Conservation (phyloP, 2,329 filamentous ascomycete species). For the Madurella mycetomatis region DNA sequence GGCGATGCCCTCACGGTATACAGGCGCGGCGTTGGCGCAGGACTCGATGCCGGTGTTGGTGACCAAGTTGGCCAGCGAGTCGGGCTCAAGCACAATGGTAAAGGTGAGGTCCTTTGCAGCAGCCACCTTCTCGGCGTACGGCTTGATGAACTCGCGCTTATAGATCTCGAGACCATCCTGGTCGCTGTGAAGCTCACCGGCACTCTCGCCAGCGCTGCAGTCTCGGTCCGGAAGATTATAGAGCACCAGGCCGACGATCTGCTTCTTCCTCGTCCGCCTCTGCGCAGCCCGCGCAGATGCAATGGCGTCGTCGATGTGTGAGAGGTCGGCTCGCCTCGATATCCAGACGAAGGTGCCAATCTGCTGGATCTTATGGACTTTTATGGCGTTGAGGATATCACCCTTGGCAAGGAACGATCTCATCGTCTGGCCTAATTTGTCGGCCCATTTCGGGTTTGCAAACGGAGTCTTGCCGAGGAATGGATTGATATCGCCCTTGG, state of each 20-base stretch:
- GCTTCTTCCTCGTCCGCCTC: constrained; percentile 32
- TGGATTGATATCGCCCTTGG: constrained; percentile 32
- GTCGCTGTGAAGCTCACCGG: constrained; percentile 37
- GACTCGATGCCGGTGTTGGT: constrained; percentile 36
- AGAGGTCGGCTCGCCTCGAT: constrained; percentile 34
- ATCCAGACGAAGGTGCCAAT: constrained; percentile 43
- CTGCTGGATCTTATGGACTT: constrained; percentile 36
- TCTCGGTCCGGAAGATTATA: constrained; percentile 44
- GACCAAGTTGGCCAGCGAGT: constrained; percentile 40
- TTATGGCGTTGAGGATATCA: constrained; percentile 36
- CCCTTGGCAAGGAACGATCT: constrained; percentile 33
- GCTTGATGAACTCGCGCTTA: constrained; percentile 38
- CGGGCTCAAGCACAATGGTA: constrained; percentile 42
- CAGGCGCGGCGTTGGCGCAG: constrained; percentile 35
- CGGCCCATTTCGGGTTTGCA: constrained; percentile 40
- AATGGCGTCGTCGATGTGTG: constrained; percentile 38
- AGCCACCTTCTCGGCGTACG: constrained; percentile 35
- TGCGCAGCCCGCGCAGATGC: constrained; percentile 35
- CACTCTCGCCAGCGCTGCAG: constrained; percentile 40
- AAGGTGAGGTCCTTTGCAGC: constrained; percentile 38
- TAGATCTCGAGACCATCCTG: constrained; percentile 38
- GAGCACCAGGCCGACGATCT: constrained; percentile 41
- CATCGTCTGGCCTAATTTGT: constrained; percentile 38
- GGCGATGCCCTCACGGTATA: constrained; percentile 40
- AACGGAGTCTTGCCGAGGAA: constrained; percentile 47